Percentiles rank a stretch among this genome's conserved stretches.
Conservation (phyloP, 345 rosid species). For the Euphorbia pulcherrima region DNA sequence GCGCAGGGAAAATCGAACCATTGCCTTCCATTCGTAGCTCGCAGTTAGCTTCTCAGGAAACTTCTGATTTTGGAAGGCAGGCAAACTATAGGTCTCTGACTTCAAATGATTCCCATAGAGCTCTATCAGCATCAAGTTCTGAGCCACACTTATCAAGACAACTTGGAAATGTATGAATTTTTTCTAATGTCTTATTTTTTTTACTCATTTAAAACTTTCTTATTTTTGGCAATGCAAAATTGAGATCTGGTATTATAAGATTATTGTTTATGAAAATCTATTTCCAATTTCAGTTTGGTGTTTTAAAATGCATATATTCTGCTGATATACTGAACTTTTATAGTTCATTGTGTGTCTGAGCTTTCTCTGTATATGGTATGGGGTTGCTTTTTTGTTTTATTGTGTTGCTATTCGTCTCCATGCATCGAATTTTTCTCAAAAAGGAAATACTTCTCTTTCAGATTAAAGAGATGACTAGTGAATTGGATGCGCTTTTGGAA, state of each 20-base stretch:
- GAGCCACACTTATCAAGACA: slow-evolving; percentile 66
- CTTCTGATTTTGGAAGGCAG: slow-evolving; percentile 48
- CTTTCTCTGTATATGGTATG: neutral
- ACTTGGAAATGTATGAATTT: slow-evolving; percentile 59
- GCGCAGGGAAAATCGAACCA: slow-evolving; percentile 50
- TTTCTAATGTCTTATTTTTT: neutral
- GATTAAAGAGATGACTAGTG: slow-evolving; percentile 77
- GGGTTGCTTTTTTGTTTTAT: slow-evolving; percentile 8
- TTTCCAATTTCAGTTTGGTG: neutral
- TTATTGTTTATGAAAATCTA: neutral
- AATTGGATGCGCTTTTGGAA: slow-evolving; percentile 69
- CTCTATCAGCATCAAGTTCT: slow-evolving; percentile 32
- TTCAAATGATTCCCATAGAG: slow-evolving; percentile 39
- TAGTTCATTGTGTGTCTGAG: neutral
- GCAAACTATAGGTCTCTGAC: slow-evolving; percentile 33
- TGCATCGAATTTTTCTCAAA: slow-evolving; percentile 5
- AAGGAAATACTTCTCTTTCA: slow-evolving; percentile 22
- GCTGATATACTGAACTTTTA: neutral
- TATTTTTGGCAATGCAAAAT: neutral
- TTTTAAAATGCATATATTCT: slow-evolving; percentile 7
- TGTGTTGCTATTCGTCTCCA: slow-evolving; percentile 5
- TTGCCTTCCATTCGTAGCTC: slow-evolving; percentile 49
- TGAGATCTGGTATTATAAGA: slow-evolving; percentile 2
- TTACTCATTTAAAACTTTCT: neutral
- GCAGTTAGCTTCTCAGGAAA: slow-evolving; percentile 48